Base-by-base conservation (phyloP, 2,329 filamentous ascomycete genomes). In the Cadophora sp. region DNA sequence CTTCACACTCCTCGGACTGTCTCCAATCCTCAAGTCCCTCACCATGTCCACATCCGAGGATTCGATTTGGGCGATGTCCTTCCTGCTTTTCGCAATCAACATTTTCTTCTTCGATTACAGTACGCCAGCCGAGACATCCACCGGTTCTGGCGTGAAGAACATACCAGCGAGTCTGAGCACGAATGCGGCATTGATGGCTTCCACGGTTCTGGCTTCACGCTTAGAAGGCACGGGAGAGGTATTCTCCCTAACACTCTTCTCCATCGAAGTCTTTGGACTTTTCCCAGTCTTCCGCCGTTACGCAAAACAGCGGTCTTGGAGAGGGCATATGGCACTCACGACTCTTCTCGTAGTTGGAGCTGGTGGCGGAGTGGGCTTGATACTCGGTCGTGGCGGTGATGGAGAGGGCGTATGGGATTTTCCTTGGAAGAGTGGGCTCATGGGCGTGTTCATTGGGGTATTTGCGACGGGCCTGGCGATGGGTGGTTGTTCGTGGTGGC, bases 81-180 rank as follows among this genome's bases (percentile, higher is more conserved):
- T 93, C 76, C 96, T 94, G 89, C 86, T 99, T 55, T 88, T 99
- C 71, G 88, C 92, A 75, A 95, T 97, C 81, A 99, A 99, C 79
- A 93, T 98, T 70, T 97, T 97, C 80, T 97, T 97, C 79, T 98
- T 97, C 77, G 96, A 99, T 83, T 99, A 99, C 79, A 91, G 92
- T 50, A 81, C 84, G 50, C 80, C 81, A 50, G 75, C 77, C 0
- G 78, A 76, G 68, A 91, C 89, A 73, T 91, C 92, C 73, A 90
- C 70, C 7, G 61, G 69, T 19, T 64, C 71, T 9, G 66, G 64
- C 2, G 74, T 67, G n/a, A 77, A 77, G 29, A 76, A 77, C 16
- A 76, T 78, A 56, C 86, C 86, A 1, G 86, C 86, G 34, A 86
- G 88, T 3, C 85, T 98, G 5, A 97, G 93, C 11, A 99, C 96